Evolutionary conservation across 305 asterid species (phyloP).

Genomic region (Rubia tinctorum): DNA sequence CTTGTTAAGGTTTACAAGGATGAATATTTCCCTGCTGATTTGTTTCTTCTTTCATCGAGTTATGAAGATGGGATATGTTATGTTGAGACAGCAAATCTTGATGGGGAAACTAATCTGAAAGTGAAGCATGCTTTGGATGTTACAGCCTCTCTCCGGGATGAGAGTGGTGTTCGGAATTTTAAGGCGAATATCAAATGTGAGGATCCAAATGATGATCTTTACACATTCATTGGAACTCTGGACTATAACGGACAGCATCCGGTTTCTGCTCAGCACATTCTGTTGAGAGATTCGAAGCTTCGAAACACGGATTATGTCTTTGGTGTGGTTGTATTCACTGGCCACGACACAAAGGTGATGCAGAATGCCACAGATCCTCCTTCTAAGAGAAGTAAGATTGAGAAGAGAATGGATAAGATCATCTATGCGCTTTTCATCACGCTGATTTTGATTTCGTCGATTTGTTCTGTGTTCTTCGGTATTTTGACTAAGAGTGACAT

Average conservation of each 20-base stretch:
- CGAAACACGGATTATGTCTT: slow-evolving; percentile 71
- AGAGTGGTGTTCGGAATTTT: slow-evolving; percentile 46
- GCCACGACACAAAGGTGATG: slow-evolving; percentile 96
- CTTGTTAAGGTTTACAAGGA: slow-evolving; percentile 80
- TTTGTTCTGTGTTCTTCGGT: slow-evolving; percentile 89
- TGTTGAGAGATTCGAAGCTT: slow-evolving; percentile 81
- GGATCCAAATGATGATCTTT: slow-evolving; percentile 96
- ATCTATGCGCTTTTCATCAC: slow-evolving; percentile 75
- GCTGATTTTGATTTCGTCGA: slow-evolving; percentile 57
- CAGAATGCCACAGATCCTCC: slow-evolving; percentile 94
- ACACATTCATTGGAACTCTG: slow-evolving; percentile 75
- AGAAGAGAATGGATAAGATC: slow-evolving; percentile 87
- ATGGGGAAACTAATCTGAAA: slow-evolving; percentile 96
- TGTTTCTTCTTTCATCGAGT: slow-evolving; percentile 80
- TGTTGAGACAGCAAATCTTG: slow-evolving; percentile 90
- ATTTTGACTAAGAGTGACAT: slow-evolving; percentile 55
- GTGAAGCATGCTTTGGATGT: slow-evolving; percentile 84
- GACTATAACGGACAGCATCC: slow-evolving; percentile 50
- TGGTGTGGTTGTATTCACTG: slow-evolving; percentile 85
- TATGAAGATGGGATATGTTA: slow-evolving; percentile 91
- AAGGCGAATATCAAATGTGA: slow-evolving; percentile 80
- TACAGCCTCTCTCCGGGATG: slow-evolving; percentile 58
- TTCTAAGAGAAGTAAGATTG: slow-evolving; percentile 91
- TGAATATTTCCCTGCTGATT: slow-evolving; percentile 91
- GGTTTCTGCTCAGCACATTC: slow-evolving; percentile 78